Base-by-base conservation (phyloP, 2,329 filamentous ascomycete genomes). In the Phialophora verrucosa region DNA sequence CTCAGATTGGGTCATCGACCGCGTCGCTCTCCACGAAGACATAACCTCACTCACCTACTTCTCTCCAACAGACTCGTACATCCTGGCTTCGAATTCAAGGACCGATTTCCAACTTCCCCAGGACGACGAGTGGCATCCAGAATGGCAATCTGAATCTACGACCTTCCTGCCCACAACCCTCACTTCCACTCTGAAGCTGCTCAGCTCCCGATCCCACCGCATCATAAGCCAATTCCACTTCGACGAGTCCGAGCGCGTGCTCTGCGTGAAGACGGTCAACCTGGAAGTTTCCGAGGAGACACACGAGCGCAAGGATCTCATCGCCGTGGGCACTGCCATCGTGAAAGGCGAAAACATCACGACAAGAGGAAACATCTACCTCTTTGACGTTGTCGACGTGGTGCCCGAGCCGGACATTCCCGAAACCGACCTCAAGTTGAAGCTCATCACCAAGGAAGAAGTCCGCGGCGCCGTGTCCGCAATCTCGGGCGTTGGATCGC, bases 391-490 rank as follows among this genome's bases (percentile, higher is more conserved):
- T 32, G 93, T 96, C 65, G 87, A 90, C 38, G 95, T 99, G 35
- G 94, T 97, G 0, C 94, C 95, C 0, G 90, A 97, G 69, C 93
- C 93, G 0, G 91, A 88, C 20, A 87, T 87, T 7, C 92, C 93
- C 0, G 93, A 97, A 77, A 97, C 91, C 1, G 91, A 93, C 77
- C 90, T 88, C 70, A 92, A 89, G 71, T 83, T 99, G 38, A 96
- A 97, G 76, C 85, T 96, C 3, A 85, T 97, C 17, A 91, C 92
- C 4, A 91, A 91, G 73, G 95, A 99, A 77, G 92, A 96, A 59
- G 93, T 98, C 29, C 91, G 95, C 58, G 95, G 95, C 10, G 92
- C 92, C 3, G 92, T 99, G 27, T 97, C 94, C 14, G 91, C 92
- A 0, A 78, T 99, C 11, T 92, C 90, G 0, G 90, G 91, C 69